phyloP scores from a whole-genome alignment of 257 asterid genomes.

The Jacaranda copaia region DNA sequence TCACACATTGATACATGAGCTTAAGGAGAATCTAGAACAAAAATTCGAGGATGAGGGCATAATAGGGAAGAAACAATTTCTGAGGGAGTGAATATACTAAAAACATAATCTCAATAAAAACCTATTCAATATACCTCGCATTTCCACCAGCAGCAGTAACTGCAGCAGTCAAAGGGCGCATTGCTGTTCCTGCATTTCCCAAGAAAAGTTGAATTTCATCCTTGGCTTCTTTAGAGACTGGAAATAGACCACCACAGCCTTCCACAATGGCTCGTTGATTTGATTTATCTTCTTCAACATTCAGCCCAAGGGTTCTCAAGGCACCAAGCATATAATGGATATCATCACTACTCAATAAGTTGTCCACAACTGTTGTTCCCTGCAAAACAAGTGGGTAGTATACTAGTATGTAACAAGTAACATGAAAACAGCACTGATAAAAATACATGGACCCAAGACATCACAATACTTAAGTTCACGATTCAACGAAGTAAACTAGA shows the following conservation, averaged over 20 bases:
- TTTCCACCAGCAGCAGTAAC: slow-evolving; percentile 78
- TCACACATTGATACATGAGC: background rate
- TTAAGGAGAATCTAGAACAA: background rate
- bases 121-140: slow-evolving; percentile 48
- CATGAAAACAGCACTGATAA: background rate
- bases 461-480: background rate
- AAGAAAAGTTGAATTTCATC: slow-evolving; percentile 78
- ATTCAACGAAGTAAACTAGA: slow-evolving; percentile 1
- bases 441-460: background rate
- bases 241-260: slow-evolving; percentile 76
- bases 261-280: slow-evolving; percentile 66
- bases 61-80: background rate
- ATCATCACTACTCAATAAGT: slow-evolving; percentile 75
- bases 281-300: slow-evolving; percentile 59
- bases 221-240: slow-evolving; percentile 57
- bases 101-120: background rate
- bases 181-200: slow-evolving; percentile 89
- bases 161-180: slow-evolving; percentile 89
- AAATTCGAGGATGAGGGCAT: background rate
- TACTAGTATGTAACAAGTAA: slow-evolving; percentile 7
- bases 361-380: slow-evolving; percentile 82
- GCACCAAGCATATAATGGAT: slow-evolving; percentile 83
- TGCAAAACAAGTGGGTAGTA: slow-evolving; percentile 37
- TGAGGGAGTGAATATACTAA: slow-evolving; percentile 1
- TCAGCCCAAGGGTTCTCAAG: slow-evolving; percentile 69